Conservation (phyloP, 2,329 filamentous ascomycete genomes). For the Trichoderma lentiforme region DNA sequence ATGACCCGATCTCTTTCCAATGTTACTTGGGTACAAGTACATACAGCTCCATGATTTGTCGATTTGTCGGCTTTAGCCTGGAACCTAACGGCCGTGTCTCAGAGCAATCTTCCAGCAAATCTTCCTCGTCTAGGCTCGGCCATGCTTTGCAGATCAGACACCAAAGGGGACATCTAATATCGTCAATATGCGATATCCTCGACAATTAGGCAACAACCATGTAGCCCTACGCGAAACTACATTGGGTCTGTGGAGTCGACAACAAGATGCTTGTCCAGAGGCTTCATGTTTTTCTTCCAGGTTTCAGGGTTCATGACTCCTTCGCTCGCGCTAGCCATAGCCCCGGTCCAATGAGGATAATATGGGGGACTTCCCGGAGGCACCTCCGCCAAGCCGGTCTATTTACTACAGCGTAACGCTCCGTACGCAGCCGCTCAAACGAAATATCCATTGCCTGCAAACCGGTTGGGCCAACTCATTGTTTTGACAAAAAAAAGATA, state of each 20-base stretch:
- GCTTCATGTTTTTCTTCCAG: not conserved
- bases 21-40: not conserved
- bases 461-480: not conserved
- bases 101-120: not conserved
- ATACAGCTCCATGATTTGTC: not conserved
- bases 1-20: not conserved
- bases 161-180: constrained; percentile 1
- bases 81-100: not conserved
- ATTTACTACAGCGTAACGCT: not conserved
- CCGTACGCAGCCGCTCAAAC: not conserved
- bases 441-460: not conserved
- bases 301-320: constrained; percentile 15
- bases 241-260: not conserved
- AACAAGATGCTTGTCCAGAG: not conserved
- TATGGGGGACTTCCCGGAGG: constrained; percentile 3
- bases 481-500: not conserved
- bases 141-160: constrained; percentile 7
- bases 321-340: not conserved
- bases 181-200: constrained; percentile 1
- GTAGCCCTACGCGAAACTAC: constrained; percentile 13
- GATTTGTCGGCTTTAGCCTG: not conserved
- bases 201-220: not conserved
- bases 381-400: not conserved
- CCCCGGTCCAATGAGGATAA: not conserved
- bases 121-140: not conserved